Percentiles rank a stretch among this genome's conserved stretches.
These are phyloP conservation scores for Colletotrichum liriopes DNA, from an alignment of 2,329 filamentous ascomycete genomes.

Conservation along the genomic window DNA sequence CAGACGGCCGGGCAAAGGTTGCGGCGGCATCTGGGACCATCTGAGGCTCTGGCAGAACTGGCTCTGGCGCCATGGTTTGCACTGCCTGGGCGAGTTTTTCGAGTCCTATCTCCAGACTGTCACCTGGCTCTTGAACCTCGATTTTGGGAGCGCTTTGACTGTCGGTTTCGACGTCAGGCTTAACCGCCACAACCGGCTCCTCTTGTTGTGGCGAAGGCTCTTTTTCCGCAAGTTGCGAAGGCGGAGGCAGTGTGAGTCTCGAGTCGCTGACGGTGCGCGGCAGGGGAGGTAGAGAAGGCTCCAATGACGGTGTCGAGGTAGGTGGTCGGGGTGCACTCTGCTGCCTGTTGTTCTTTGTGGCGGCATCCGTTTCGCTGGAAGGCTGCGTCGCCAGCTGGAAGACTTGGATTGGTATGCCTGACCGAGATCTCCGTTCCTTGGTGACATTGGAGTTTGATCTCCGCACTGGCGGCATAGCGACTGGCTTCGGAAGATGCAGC, in stretches of 20 bases:
- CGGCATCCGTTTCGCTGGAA: conserved; percentile 35
- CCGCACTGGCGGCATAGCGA: conserved; percentile 48
- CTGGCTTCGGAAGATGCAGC: conserved; percentile 55
- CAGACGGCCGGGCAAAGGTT: conserved; percentile 31
- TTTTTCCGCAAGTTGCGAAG: conserved; percentile 41
- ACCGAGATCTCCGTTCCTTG: conserved; percentile 50
- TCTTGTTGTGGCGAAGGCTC: conserved; percentile 44
- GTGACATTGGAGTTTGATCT: conserved; percentile 50
- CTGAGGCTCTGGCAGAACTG: conserved; percentile 13
- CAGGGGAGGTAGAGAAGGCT: conserved; percentile 17
- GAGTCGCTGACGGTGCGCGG: conserved; percentile 20
- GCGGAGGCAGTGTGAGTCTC: conserved; percentile 17
- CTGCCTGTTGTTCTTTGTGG: conserved; percentile 11
- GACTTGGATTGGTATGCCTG: conserved; percentile 60
- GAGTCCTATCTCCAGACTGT: conserved; percentile 27
- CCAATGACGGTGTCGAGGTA: conserved; percentile 19
- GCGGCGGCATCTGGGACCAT: neutral
- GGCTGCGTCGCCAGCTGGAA: conserved; percentile 52
- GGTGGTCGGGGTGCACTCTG: conserved; percentile 16
- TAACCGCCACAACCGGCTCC: conserved; percentile 44
- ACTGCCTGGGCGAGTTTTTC: conserved; percentile 34
- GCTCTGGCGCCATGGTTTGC: neutral
- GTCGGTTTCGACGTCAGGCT: conserved; percentile 26
- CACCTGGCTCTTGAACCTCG: conserved; percentile 12
- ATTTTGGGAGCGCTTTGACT: conserved; percentile 32